phyloP scores from a whole-genome alignment of 2,329 filamentous ascomycete species.

The Parastagonospora nodorum region DNA sequence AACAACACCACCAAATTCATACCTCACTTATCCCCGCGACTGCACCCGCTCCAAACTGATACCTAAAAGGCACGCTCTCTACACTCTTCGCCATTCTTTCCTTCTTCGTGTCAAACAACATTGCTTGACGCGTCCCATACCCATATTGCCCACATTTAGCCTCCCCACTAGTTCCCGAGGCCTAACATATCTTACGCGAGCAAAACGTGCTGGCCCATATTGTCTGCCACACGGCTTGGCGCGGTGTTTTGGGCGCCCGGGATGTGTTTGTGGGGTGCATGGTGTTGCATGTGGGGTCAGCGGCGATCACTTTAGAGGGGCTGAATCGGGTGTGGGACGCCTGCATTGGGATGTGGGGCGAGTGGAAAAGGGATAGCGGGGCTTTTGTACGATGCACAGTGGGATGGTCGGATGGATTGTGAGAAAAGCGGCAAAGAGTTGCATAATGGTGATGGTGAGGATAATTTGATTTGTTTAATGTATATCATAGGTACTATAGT shows the following conservation, averaged over 20 bases:
- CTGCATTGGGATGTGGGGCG: background rate
- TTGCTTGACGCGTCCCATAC: background rate
- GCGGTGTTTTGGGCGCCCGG: background rate
- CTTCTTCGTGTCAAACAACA: background rate
- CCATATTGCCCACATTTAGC: slow-evolving; percentile 1
- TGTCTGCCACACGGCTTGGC: slow-evolving; percentile 3
- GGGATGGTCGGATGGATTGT: no score
- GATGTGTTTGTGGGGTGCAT: slow-evolving; percentile 1
- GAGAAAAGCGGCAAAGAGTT: background rate
- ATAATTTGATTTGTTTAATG: no score
- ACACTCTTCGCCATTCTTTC: background rate
- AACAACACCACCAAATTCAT: background rate
- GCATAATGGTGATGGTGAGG: background rate
- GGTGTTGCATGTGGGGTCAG: slow-evolving; percentile 2
- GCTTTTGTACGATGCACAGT: background rate
- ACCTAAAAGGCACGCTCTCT: slow-evolving; percentile 30
- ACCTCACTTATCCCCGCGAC: slow-evolving; percentile 18
- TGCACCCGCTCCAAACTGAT: slow-evolving; percentile 34
- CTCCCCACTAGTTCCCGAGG: slow-evolving; percentile 1
- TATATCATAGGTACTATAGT: background rate
- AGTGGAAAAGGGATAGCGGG: background rate
- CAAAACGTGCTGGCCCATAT: slow-evolving; percentile 2
- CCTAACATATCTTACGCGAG: background rate
- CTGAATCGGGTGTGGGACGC: background rate
- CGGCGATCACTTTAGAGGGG: background rate